These are phyloP conservation scores for Citeromyces nyonsensis DNA, from an alignment of 805 yeast species.

Conservation along the genomic window DNA sequence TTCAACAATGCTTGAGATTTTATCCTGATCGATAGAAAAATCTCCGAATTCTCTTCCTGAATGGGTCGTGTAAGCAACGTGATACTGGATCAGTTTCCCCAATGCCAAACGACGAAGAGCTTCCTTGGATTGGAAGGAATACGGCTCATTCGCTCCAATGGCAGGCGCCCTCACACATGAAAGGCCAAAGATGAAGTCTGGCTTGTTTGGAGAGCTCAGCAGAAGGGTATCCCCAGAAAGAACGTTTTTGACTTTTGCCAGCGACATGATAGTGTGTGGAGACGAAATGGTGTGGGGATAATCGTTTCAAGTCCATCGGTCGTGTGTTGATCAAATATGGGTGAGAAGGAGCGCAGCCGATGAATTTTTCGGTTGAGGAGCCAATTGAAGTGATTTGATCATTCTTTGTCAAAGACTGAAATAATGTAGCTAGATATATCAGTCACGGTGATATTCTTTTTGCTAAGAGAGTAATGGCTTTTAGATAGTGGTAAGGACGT, in stretches of 20 bases:
- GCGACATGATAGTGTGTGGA: slow-evolving; percentile 14
- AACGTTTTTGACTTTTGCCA: slow-evolving; percentile 57
- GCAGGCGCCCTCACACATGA: slow-evolving; percentile 51
- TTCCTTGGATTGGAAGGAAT: slow-evolving; percentile 47
- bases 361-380: no score
- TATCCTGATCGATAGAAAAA: slow-evolving; percentile 32
- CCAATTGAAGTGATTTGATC: no score
- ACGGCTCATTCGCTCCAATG: slow-evolving; percentile 23
- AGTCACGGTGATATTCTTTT: no score
- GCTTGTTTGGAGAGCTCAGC: slow-evolving; percentile 29
- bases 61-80: slow-evolving; percentile 35
- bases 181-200: slow-evolving; percentile 48
- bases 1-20: slow-evolving; percentile 42
- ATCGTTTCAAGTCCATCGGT: no score
- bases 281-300: background rate
- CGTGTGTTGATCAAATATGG: no score
- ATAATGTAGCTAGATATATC: no score
- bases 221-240: slow-evolving; percentile 59
- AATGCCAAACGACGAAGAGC: slow-evolving; percentile 41
- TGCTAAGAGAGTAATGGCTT: no score
- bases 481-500: no score
- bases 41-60: slow-evolving; percentile 61
- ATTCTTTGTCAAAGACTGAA: no score
- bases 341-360: no score
- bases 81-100: slow-evolving; percentile 49